phyloP scores from a whole-genome alignment of 2,329 filamentous ascomycete species.

The Claviceps citrina region DNA sequence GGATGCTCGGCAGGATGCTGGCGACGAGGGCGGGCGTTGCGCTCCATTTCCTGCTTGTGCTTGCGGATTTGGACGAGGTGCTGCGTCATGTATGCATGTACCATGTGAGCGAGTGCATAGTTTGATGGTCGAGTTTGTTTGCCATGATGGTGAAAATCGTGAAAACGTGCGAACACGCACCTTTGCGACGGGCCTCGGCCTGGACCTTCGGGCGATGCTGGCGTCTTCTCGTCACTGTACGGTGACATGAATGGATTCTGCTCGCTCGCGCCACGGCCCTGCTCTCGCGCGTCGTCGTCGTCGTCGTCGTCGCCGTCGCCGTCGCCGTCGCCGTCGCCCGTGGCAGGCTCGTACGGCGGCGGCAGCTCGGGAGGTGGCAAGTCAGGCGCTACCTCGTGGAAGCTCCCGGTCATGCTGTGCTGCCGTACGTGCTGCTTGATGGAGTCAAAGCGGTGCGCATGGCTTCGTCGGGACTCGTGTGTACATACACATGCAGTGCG shows the following conservation, averaged over 20 bases:
- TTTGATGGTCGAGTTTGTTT: too few relatives aligned
- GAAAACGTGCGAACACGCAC: too few relatives aligned
- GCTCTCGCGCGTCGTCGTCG: not conserved
- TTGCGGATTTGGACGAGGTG: not conserved
- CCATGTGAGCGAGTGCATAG: too few relatives aligned
- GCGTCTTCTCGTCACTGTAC: constrained; percentile 1
- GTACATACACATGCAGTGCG: too few relatives aligned
- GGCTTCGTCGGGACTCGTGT: too few relatives aligned
- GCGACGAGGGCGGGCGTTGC: not conserved
- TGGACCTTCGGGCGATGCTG: too few relatives aligned
- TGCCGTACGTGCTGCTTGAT: not conserved
- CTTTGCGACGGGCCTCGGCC: too few relatives aligned
- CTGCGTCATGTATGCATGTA: not conserved
- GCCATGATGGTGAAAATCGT: too few relatives aligned
- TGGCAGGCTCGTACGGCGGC: constrained; percentile 1
- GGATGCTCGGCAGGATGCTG: constrained; percentile 4
- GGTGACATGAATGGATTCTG: not conserved
- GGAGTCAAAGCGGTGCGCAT: not conserved
- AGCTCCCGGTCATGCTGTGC: not conserved
- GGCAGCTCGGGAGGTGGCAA: not conserved
- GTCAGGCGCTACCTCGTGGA: not conserved
- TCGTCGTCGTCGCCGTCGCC: not conserved
- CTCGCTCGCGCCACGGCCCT: not conserved
- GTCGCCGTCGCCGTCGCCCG: not conserved
- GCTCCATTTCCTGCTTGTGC: constrained; percentile 1